Evolutionary conservation across 208 protist species (phyloP), one percentile per base, ranked within the genome.

Genomic region (Blastocrithidia nonstop): DNA sequence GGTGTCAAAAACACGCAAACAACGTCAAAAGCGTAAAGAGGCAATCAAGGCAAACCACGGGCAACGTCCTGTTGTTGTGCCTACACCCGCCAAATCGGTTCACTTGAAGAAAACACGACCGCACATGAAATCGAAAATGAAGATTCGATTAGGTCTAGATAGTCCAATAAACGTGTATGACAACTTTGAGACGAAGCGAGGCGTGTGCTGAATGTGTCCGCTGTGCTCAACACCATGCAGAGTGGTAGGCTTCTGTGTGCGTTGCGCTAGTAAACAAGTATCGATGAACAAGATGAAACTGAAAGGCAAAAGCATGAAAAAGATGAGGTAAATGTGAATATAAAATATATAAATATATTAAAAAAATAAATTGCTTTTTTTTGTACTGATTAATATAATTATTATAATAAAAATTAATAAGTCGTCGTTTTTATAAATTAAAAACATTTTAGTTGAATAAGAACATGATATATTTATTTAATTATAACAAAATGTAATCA

Each of bases 121-220:
- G 1, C 66, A 66, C 11, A 93, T 93, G 84, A 93, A 88, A 54
- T 64, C 76, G 17, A 93, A 93, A 45, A 75, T 76, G 56, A 93
- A 93, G 60, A 87, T 93, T 39, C 78, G 84, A 16, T 68, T 93
- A 5, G 84, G 84, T 8, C 67, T 86, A 8, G 84, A 88, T 49
- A 72, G 49, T 36, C 79, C 73, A 0, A 54, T 83, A 9, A 77
- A 93, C 40, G 84, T 93, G 42, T 93, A 93, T 53, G 67, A 56
- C 25, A 76, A 78, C 16, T 87, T 93, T 28, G 84, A 93, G 25
- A 73, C 84, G 17, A 59, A 66, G 46, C 76, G 83, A 49, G 84
- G 84, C 15, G 76, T 93, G 17, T 50, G 80, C 16, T 93, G 84
- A 79, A 48, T 49, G 20, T 93, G 84, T 61, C 69, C 78, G 11